These are phyloP conservation scores for Lachnellula occidentalis DNA, from an alignment of 2,329 filamentous ascomycete genomes.

Conservation along the genomic window DNA sequence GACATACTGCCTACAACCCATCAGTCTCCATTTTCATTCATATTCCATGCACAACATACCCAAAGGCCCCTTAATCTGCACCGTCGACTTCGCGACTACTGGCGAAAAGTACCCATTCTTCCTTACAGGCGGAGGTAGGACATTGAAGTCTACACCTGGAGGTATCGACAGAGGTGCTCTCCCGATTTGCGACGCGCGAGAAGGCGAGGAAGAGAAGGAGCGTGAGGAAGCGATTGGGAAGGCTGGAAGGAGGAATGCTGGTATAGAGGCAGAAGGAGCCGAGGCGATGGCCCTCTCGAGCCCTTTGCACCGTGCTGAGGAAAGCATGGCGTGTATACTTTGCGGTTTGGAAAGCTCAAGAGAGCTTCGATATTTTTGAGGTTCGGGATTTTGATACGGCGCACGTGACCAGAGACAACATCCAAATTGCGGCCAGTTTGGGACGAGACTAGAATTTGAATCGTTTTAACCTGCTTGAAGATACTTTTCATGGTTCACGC, in stretches of 20 bases:
- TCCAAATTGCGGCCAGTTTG: neutral
- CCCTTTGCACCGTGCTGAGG: constrained; percentile 54
- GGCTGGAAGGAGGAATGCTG: constrained; percentile 67
- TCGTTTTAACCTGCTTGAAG: too few relatives aligned
- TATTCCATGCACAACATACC: constrained; percentile 43
- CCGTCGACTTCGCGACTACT: constrained; percentile 55
- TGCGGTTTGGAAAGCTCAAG: neutral
- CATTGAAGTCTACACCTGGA: constrained; percentile 70
- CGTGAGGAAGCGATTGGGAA: constrained; percentile 49
- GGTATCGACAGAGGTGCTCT: constrained; percentile 74
- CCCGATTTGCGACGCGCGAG: constrained; percentile 76
- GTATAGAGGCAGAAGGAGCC: constrained; percentile 48
- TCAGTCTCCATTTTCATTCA: constrained; percentile 5
- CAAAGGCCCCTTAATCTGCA: constrained; percentile 75
- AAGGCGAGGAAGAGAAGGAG: constrained; percentile 67
- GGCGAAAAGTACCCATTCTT: constrained; percentile 34
- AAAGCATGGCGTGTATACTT: constrained; percentile 51
- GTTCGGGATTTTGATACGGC: neutral
- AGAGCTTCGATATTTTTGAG: neutral
- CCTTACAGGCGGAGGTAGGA: constrained; percentile 50
- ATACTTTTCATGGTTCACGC: too few relatives aligned
- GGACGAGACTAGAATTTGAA: too few relatives aligned
- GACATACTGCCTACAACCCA: constrained; percentile 59
- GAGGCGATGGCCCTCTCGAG: constrained; percentile 52
- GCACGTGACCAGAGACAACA: neutral